Evolutionary conservation across 176 grass and related monocot species (phyloP).

Genomic region (Eleusine indica): DNA sequence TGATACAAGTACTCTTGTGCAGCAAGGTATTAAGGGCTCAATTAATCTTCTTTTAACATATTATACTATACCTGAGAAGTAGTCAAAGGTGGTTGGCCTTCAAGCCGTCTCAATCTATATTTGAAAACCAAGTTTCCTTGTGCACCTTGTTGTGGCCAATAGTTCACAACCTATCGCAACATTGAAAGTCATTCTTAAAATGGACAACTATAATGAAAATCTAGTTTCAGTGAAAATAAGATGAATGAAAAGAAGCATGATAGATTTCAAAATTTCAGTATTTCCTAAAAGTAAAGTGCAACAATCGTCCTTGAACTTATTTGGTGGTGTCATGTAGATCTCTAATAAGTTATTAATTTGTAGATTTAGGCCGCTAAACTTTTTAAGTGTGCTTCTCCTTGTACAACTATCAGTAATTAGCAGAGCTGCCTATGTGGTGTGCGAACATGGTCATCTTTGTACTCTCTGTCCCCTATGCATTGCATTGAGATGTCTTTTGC

Average conservation of each 20-base stretch:
- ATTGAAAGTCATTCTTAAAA: slow-evolving; percentile 24
- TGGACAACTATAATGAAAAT: not conserved
- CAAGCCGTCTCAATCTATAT: slow-evolving; percentile 66
- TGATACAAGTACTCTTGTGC: not conserved
- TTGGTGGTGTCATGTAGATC: no score
- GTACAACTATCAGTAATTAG: no score
- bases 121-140: slow-evolving; percentile 58
- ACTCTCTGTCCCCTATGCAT: not conserved
- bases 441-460: no score
- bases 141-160: slow-evolving; percentile 50
- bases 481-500: not conserved
- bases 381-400: no score
- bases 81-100: slow-evolving; percentile 66
- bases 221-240: slow-evolving; percentile 18
- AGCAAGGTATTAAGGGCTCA: not conserved
- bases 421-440: no score
- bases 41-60: not conserved
- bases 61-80: slow-evolving; percentile 69
- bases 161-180: slow-evolving; percentile 56
- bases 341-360: no score
- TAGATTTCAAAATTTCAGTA: not conserved
- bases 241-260: slow-evolving; percentile 15
- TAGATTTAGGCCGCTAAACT: not conserved
- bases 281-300: not conserved
- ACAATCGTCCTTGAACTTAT: no score